phyloP scores from a whole-genome alignment of 768 basidiomycete species.

The Xerocomellus amylosporus region DNA sequence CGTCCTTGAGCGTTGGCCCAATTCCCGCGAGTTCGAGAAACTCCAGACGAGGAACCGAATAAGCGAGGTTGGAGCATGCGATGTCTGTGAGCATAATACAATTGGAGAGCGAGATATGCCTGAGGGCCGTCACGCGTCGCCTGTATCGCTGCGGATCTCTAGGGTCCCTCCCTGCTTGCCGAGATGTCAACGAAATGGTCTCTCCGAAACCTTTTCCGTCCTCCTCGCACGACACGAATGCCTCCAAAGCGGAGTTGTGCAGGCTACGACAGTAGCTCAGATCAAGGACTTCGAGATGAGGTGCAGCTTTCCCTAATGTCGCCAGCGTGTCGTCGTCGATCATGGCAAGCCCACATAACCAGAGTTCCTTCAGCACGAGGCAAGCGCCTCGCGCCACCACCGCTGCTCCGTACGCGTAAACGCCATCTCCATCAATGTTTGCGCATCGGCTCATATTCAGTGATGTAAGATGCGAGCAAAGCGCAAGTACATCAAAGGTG shows the following conservation, averaged over 20 bases:
- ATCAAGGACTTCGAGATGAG: conserved; percentile 75
- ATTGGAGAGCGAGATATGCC: conserved; percentile 70
- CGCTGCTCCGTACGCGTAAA: conserved; percentile 46
- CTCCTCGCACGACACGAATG: conserved; percentile 57
- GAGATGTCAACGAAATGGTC: conserved; percentile 53
- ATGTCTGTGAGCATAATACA: conserved; percentile 72
- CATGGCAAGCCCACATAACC: conserved; percentile 64
- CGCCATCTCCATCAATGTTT: conserved; percentile 64
- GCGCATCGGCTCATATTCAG: conserved; percentile 73
- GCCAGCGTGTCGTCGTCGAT: conserved; percentile 60
- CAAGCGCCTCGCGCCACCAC: conserved; percentile 45
- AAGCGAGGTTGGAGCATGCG: conserved; percentile 69
- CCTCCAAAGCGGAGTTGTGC: conserved; percentile 73
- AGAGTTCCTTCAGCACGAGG: conserved; percentile 58
- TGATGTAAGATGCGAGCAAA: conserved; percentile 52
- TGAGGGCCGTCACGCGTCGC: conserved; percentile 63
- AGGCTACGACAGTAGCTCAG: conserved; percentile 69
- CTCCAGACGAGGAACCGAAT: conserved; percentile 68
- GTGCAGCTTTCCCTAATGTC: conserved; percentile 64
- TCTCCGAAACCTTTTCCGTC: conserved; percentile 29
- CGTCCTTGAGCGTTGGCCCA: conserved; percentile 63
- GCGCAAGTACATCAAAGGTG: conserved; percentile 66
- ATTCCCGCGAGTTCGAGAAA: conserved; percentile 79
- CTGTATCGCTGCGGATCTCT: conserved; percentile 47
- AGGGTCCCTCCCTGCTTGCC: conserved; percentile 63